Evolutionary conservation across 768 basidiomycete genomes (phyloP), one percentile per base, ranked within the genome.

Genomic region (Panus rudis): DNA sequence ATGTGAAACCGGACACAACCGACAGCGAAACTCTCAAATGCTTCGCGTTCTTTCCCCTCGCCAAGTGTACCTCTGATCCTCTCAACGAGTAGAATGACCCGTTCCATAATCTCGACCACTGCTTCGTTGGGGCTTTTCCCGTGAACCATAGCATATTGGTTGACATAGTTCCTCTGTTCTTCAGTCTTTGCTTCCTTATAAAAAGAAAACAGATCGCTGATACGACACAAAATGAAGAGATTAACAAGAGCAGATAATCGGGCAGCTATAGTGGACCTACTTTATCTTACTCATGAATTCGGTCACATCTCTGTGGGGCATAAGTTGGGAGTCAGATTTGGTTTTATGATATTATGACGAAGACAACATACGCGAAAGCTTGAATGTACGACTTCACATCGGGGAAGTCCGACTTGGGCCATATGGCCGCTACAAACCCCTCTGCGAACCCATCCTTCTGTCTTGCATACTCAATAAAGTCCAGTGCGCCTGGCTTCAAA

Each of bases 351-450:
- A 33, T 28, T 8, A 20, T 7, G n/a, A 20, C 14, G 16, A 33
- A 16, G 24, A 12, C 13, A n/a, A 46, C 54, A 48, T 28, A 56
- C 57, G 67, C 69, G 25, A 72, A 47, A 14, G 61, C 59, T 43
- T 70, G 69, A 17, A 64, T 54, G 35, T 67, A 71, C 3, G 55
- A 45, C 21, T 49, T 45, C 11, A 67, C 22, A 3, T 49, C 40
- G 8, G 64, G 62, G 7, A 67, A 39, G 3, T 59, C 53, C 3
- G 45, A 32, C 5, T 64, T 60, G 43, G 49, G 43, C 50, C 69
- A 73, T 11, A 62, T 56, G 53, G 66, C 62, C 38, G 65, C 53
- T 2, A 52, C 51, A 31, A 63, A 73, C 0, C 64, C 56, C 38
- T 67, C 64, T 0, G 57, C 51, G 8, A 60, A 51, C 0, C 68